phyloP scores from a whole-genome alignment of 1,284 basidiomycete genomes.

The Naganishia sp. region DNA sequence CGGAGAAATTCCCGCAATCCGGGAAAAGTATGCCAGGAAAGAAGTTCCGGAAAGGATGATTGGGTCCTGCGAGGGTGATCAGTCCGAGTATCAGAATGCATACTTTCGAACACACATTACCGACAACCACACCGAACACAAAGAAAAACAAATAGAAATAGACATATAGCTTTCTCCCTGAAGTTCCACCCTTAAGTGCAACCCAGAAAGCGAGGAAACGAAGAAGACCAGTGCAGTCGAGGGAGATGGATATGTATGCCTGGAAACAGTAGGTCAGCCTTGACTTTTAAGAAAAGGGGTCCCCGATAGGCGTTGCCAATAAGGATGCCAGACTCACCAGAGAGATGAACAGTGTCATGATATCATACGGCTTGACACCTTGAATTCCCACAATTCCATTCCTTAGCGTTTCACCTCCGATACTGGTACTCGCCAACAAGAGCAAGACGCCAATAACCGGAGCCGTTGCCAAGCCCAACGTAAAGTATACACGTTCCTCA shows the following conservation, averaged over 20 bases:
- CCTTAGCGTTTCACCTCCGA: constrained; percentile 66
- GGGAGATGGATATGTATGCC: constrained; percentile 91
- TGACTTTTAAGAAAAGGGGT: constrained; percentile 46
- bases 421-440: constrained; percentile 72
- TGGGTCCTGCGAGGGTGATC: constrained; percentile 61
- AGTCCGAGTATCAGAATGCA: neutral
- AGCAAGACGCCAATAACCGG: constrained; percentile 78
- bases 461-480: constrained; percentile 68
- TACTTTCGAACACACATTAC: constrained; percentile 62
- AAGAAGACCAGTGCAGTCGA: constrained; percentile 82
- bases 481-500: constrained; percentile 47
- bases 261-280: constrained; percentile 41
- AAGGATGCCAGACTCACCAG: constrained; percentile 56
- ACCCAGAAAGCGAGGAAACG: constrained; percentile 86
- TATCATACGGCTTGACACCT: constrained; percentile 86
- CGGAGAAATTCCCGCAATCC: constrained; percentile 64
- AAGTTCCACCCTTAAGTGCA: constrained; percentile 70
- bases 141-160: constrained; percentile 81
- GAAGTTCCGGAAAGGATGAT: constrained; percentile 77
- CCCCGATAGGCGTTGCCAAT: too few relatives aligned
- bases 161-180: constrained; percentile 70
- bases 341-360: constrained; percentile 87
- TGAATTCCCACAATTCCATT: constrained; percentile 67
- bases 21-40: constrained; percentile 81
- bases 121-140: constrained; percentile 73